Percentiles rank a stretch among this genome's conserved stretches.
phyloP scores from a whole-genome alignment of 768 basidiomycete species.

The Gyrodon lividus region DNA sequence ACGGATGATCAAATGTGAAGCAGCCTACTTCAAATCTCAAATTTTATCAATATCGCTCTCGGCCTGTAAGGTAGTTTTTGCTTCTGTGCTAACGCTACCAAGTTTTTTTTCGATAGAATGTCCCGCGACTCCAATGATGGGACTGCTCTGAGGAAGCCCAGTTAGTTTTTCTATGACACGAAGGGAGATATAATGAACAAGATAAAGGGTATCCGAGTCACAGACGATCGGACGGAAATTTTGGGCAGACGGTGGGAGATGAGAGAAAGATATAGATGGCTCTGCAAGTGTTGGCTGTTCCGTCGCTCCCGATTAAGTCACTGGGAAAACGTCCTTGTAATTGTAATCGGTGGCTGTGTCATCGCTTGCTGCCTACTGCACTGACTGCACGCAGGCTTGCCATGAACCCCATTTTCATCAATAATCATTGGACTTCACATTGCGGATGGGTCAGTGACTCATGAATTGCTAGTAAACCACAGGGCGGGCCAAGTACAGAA shows the following conservation, averaged over 20 bases:
- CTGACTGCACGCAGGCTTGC: too few species aligned
- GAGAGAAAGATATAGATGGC: constrained; percentile 16
- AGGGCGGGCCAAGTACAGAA: not conserved
- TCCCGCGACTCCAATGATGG: not conserved
- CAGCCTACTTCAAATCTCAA: constrained; percentile 4
- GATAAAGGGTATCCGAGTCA: constrained; percentile 19
- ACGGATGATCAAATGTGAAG: not conserved
- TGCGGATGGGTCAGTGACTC: not conserved
- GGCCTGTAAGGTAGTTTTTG: constrained; percentile 2
- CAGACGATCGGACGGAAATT: constrained; percentile 1
- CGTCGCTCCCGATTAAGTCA: constrained; percentile 4
- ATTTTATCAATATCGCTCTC: constrained; percentile 1
- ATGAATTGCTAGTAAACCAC: not conserved
- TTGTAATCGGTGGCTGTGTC: constrained; percentile 26
- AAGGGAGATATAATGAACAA: not conserved
- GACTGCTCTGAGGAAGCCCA: not conserved
- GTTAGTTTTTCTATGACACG: not conserved
- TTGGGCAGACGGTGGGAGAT: constrained; percentile 13
- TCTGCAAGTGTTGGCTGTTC: constrained; percentile 1
- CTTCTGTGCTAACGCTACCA: not conserved
- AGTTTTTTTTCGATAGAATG: not conserved
- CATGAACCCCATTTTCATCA: not conserved
- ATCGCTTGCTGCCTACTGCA: not conserved
- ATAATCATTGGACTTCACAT: not conserved
- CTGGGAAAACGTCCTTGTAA: not conserved